phyloP scores from a whole-genome alignment of 257 asterid species.

The Solanum corneliomulleri region DNA sequence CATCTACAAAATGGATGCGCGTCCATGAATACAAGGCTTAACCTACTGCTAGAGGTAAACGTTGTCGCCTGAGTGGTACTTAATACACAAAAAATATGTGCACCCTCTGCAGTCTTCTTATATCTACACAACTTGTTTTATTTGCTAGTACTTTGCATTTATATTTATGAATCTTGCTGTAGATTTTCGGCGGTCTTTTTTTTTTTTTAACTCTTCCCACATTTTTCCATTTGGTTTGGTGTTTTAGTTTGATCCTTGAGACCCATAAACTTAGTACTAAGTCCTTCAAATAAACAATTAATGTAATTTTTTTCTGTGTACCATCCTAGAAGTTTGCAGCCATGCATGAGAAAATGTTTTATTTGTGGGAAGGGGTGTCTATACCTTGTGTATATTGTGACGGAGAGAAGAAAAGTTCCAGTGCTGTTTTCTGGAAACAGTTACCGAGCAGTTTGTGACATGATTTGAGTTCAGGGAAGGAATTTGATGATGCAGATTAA shows the following conservation, averaged over 20 bases:
- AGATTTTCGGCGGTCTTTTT: not conserved
- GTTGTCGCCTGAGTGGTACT: not conserved
- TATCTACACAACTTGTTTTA: not conserved
- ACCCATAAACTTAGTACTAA: not conserved
- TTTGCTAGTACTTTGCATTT: not conserved
- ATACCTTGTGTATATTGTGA: not conserved
- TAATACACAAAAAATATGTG: not conserved
- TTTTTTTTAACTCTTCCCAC: not conserved
- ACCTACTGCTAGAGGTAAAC: slow-evolving; percentile 28
- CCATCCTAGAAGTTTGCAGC: not conserved
- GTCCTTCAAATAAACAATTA: not conserved
- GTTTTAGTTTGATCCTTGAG: not conserved
- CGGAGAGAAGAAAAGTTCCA: not conserved
- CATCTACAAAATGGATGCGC: slow-evolving; percentile 95
- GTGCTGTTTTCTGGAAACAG: not conserved
- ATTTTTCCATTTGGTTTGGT: not conserved
- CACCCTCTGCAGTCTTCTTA: not conserved
- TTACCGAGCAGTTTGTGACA: not conserved
- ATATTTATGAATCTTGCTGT: not conserved
- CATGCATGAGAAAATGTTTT: not conserved
- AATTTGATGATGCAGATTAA: not conserved
- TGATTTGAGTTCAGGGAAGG: no score
- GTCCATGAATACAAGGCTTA: slow-evolving; percentile 61
- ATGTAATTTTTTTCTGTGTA: not conserved
- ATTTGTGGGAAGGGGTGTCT: not conserved